These are phyloP conservation scores for Vitis riparia DNA, from an alignment of 164 flowering plant genomes.

Conservation along the genomic window DNA sequence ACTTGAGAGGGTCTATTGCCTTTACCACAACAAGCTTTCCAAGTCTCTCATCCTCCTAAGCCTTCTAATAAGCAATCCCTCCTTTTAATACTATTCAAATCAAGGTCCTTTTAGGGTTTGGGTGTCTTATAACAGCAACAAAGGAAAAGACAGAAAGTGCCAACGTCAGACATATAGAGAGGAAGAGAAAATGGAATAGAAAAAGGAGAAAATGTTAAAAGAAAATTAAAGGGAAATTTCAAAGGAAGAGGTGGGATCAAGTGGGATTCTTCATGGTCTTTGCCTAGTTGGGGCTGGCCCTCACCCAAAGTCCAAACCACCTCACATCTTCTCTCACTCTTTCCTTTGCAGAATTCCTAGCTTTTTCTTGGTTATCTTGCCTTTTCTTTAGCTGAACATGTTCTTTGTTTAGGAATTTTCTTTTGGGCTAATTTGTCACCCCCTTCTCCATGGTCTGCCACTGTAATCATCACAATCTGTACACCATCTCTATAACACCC, in stretches of 20 bases:
- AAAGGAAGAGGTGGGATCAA: constrained; percentile 12
- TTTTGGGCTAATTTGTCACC: constrained; percentile 28
- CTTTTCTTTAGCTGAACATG: constrained; percentile 8
- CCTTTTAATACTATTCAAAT: constrained; percentile 40
- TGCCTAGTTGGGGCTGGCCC: constrained; percentile 13
- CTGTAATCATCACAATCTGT: constrained; percentile 44
- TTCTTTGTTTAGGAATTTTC: not conserved
- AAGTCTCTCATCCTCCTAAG: constrained; percentile 31
- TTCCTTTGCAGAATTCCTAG: constrained; percentile 28
- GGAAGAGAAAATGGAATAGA: constrained; percentile 1
- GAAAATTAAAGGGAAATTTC: constrained; percentile 1
- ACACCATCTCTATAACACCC: constrained; percentile 22
- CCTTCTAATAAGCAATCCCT: constrained; percentile 11
- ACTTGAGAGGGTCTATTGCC: constrained; percentile 14
- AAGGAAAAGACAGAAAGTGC: constrained; percentile 68
- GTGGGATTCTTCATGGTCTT: constrained; percentile 31
- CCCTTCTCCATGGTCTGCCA: constrained; percentile 32
- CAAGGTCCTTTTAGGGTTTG: constrained; percentile 58
- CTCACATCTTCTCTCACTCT: constrained; percentile 14
- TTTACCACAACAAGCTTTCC: constrained; percentile 33
- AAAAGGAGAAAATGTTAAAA: not conserved
- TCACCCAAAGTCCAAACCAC: constrained; percentile 15
- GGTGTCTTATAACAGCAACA: constrained; percentile 57
- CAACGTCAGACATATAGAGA: constrained; percentile 23
- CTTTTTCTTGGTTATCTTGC: constrained; percentile 13